Evolutionary conservation across 306 rosid species (phyloP).

Genomic region (Dicorynia guianensis): DNA sequence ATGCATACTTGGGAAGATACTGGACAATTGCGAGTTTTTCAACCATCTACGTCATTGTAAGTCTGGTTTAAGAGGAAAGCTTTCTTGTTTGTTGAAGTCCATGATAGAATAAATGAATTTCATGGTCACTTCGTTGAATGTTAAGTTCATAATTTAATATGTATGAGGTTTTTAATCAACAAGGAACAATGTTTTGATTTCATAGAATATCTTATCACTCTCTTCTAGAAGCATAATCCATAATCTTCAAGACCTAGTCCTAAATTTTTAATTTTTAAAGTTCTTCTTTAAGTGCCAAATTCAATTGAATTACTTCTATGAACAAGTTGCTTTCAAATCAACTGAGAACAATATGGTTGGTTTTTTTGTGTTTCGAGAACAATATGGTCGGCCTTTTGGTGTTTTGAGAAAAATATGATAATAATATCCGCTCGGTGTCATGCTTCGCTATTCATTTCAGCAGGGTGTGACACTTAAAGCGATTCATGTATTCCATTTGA

Average conservation of each 20-base stretch:
- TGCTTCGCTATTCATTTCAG: neutral
- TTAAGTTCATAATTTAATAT: neutral
- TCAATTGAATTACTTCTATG: neutral
- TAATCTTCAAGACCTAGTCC: neutral
- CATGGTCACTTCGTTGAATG: neutral
- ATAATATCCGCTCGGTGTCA: conserved; percentile 9
- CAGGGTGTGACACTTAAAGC: neutral
- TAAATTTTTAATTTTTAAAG: no score
- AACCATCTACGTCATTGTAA: conserved; percentile 67
- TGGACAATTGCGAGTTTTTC: conserved; percentile 89
- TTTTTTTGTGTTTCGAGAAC: neutral
- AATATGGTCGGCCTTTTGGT: neutral
- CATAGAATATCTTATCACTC: neutral
- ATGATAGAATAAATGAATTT: conserved; percentile 7
- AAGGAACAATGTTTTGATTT: conserved; percentile 1
- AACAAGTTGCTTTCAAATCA: neutral
- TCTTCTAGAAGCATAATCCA: neutral
- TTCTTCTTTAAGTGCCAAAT: neutral
- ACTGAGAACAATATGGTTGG: neutral
- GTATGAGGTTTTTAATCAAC: neutral
- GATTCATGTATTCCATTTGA: neutral
- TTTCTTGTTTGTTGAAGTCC: conserved; percentile 1
- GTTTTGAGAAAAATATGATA: conserved; percentile 10
- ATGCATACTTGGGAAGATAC: conserved; percentile 85
- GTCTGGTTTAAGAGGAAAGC: conserved; percentile 39